phyloP scores from a whole-genome alignment of 139 green algal species.

The Haematococcus lacustris region DNA sequence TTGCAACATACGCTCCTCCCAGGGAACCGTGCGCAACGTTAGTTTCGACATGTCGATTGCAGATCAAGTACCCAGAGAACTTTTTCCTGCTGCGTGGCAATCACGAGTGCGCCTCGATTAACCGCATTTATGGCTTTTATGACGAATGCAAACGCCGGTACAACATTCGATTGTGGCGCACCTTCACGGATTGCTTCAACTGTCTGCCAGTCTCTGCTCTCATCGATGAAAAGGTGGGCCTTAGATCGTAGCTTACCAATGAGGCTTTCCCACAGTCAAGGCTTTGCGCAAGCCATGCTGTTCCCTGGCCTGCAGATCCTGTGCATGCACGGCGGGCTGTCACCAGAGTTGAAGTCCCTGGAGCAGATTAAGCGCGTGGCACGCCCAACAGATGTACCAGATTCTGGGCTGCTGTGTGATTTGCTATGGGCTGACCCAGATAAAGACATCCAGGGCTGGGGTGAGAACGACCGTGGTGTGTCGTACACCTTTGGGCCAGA shows the following conservation, averaged over 20 bases:
- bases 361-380: conserved; percentile 98
- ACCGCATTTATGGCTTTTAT: conserved; percentile 99
- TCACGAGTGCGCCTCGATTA: conserved; percentile 87
- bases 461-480: conserved; percentile 98
- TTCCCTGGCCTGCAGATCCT: conserved; percentile 71
- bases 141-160: conserved; percentile 99
- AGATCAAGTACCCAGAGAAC: conserved; percentile 99
- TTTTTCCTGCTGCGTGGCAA: conserved; percentile 98
- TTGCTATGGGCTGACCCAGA: conserved; percentile 99
- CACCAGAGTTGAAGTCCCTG: conserved; percentile 92
- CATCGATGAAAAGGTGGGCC: conserved; percentile 92
- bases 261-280: too few relatives aligned
- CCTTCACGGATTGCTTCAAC: conserved; percentile 99
- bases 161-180: conserved; percentile 98
- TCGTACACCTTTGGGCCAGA: conserved; percentile 97
- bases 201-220: conserved; percentile 95
- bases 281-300: background rate
- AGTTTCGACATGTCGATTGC: conserved; percentile 12
- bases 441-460: conserved; percentile 96
- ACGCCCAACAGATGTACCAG: conserved; percentile 93
- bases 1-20: too few relatives aligned
- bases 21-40: too few relatives aligned
- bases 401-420: conserved; percentile 97
- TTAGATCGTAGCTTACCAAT: background rate
- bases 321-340: conserved; percentile 99